phyloP scores from a whole-genome alignment of 371 early-diverging fungal genomes.

The Rhizopus arrhizus region DNA sequence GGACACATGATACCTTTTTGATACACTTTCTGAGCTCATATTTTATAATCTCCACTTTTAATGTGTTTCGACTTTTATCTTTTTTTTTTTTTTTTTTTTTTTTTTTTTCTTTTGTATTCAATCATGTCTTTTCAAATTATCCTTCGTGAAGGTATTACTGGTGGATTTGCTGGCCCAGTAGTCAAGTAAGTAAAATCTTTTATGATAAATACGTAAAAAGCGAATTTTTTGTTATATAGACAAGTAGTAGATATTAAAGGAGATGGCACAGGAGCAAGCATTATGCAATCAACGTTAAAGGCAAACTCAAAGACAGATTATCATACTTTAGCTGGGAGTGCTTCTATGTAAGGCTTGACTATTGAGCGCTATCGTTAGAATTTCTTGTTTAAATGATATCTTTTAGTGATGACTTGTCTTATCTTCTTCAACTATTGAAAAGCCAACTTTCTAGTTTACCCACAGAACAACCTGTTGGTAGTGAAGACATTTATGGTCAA shows the following conservation, averaged over 20 bases:
- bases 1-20: not conserved
- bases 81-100: constrained; percentile 1
- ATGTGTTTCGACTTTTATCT: not conserved
- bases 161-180: constrained; percentile 47
- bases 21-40: not conserved
- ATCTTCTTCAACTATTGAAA: constrained; percentile 20
- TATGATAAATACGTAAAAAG: not conserved
- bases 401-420: constrained; percentile 20
- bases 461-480: constrained; percentile 46
- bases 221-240: constrained; percentile 14
- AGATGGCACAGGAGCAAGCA: constrained; percentile 35
- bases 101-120: not conserved
- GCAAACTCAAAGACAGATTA: constrained; percentile 38
- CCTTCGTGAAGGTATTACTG: constrained; percentile 48
- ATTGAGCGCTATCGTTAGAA: not conserved
- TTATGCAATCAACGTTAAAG: constrained; percentile 39
- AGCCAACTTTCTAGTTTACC: constrained; percentile 35
- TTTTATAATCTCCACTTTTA: not conserved
- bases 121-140: constrained; percentile 32
- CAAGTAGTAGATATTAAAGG: constrained; percentile 45
- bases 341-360: constrained; percentile 33
- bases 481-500: constrained; percentile 54
- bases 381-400: not conserved
- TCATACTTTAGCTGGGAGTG: constrained; percentile 27
- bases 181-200: constrained; percentile 34